A percentile compares a stretch with the other conserved stretches of the same genome.
Conservation (phyloP, 2,329 filamentous ascomycete genomes). For the Xylaria sp. region DNA sequence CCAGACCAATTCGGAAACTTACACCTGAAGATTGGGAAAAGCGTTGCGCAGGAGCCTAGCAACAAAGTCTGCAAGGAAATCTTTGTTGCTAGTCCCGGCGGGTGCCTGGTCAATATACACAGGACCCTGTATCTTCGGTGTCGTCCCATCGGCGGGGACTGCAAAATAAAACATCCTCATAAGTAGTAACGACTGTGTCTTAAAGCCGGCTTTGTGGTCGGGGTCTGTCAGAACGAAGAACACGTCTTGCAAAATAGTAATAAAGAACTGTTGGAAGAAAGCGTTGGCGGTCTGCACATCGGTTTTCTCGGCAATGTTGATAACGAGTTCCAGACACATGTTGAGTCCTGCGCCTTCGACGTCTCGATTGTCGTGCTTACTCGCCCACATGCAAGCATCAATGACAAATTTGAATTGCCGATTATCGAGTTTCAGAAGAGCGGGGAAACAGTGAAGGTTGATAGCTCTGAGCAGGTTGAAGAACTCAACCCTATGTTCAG, state of each 20-base stretch:
- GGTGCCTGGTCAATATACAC: slow-evolving; percentile 91
- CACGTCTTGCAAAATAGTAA: slow-evolving; percentile 94
- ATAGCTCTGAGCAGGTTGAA: slow-evolving; percentile 97
- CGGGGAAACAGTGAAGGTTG: slow-evolving; percentile 96
- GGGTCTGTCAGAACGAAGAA: slow-evolving; percentile 98
- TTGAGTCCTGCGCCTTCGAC: slow-evolving; percentile 95
- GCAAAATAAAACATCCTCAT: slow-evolving; percentile 97
- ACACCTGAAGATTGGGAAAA: slow-evolving; percentile 92
- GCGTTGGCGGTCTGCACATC: slow-evolving; percentile 86
- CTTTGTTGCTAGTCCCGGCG: slow-evolving; percentile 84
- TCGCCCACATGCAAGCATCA: slow-evolving; percentile 99
- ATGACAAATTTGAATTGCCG: slow-evolving; percentile 99
- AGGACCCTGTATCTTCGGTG: slow-evolving; percentile 89
- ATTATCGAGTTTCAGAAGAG: slow-evolving; percentile 91
- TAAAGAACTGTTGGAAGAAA: slow-evolving; percentile 98
- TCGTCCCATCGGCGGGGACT: slow-evolving; percentile 72
- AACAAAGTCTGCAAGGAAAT: slow-evolving; percentile 90
- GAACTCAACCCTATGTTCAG: slow-evolving; percentile 98
- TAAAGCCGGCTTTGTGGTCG: slow-evolving; percentile 99
- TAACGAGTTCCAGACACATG: slow-evolving; percentile 98
- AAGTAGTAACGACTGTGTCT: slow-evolving; percentile 93
- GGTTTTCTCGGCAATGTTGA: slow-evolving; percentile 94
- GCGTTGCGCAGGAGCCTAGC: slow-evolving; percentile 85
- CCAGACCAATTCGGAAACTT: slow-evolving; percentile 54
- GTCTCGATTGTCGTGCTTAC: slow-evolving; percentile 98